These are phyloP conservation scores for Takashimella tepidaria DNA, from an alignment of 1,284 basidiomycete genomes.

Conservation along the genomic window DNA sequence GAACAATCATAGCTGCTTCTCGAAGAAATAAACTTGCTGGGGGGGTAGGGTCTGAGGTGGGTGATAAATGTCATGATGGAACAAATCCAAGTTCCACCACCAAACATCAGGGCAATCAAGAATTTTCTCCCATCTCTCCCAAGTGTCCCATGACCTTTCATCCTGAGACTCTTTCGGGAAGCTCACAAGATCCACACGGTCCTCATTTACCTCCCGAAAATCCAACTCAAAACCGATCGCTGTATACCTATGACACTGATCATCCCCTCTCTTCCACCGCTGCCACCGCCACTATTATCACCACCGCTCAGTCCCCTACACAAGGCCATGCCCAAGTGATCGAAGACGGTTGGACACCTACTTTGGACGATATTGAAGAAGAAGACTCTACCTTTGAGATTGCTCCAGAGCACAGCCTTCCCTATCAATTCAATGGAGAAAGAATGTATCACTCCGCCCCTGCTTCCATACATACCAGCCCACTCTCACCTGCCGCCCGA, in stretches of 20 bases:
- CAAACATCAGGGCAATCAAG: too few species aligned
- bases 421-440: background rate
- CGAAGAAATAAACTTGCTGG: background rate
- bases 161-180: too few species aligned
- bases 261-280: too few species aligned
- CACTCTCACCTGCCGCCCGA: background rate
- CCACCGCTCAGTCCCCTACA: background rate
- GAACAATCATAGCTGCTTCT: constrained; percentile 20
- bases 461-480: background rate
- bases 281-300: too few species aligned
- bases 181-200: background rate
- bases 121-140: background rate
- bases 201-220: too few species aligned
- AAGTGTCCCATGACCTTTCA: too few species aligned
- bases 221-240: background rate
- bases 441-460: background rate
- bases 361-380: background rate
- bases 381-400: background rate
- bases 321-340: background rate
- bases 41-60: too few species aligned
- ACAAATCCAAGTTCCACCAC: background rate
- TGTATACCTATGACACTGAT: too few species aligned
- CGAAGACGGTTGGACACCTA: background rate
- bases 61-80: too few species aligned
- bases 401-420: background rate